Base-by-base conservation (phyloP, 192 early-diverging fungal species). In the Mortierella alpina region DNA sequence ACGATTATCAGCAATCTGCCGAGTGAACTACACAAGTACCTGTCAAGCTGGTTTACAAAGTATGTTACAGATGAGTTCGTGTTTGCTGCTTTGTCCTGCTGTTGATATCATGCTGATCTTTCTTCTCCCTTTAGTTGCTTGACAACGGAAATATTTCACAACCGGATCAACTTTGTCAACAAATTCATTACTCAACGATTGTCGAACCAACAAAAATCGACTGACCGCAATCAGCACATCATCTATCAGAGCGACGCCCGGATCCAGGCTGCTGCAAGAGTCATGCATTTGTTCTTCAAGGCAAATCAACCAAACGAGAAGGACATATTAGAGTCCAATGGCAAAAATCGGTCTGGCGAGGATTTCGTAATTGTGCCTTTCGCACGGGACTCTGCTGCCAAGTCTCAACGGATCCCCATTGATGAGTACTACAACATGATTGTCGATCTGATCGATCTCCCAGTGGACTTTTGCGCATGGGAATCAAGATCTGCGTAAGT, bases 161-260 rank as follows among this genome's bases (percentile, higher is more conserved):
- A 88, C 58, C 89, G 91, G 42, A 88, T 97, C 39, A 88, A 91
- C 22, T 83, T 97, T 53, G 93, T 96, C 42, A 95, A 96, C 79
- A 89, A 93, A 45, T 97, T 97, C 59, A 91, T 96, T 49, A 91
- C 92, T 14, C 92, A 91, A 81, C 85, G 95, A 39, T 84, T 98
- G 10, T 85, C 91, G n/a, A 91, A 92, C 62, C 88, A 91, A 66
- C 76, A 86, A 82, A 78, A 71, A 51, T 77, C 82, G 53, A 83
- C 68, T 3, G 83, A 75, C 42, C 80, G 66, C 4, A 66, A 64
- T 8, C 68, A 75, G 48, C 76, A 85, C 13, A 75, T 68, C 49
- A 83, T 79, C 51, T 96, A 98, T 77, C 91, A 93, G 78, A 87
- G 89, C 14, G 96, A 98, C 79, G 96, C 96, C 91, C 88, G 91